Evolutionary conservation across 2,329 filamentous ascomycete genomes (phyloP).

Genomic region (Hyphodiscus sp.): DNA sequence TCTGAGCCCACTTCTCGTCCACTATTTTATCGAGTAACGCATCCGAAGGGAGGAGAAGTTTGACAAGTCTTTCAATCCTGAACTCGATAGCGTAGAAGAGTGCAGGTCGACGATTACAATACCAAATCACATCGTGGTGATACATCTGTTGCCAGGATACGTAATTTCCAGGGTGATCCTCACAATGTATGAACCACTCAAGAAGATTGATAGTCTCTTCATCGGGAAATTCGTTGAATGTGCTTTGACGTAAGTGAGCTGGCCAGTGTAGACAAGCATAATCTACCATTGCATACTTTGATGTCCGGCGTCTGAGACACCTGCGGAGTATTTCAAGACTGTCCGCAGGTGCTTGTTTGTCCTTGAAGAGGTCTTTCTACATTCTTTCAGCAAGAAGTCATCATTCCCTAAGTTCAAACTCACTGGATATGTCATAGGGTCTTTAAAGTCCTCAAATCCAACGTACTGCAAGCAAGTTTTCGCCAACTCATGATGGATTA

Average conservation of each 20-base stretch:
- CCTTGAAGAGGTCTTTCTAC: not conserved
- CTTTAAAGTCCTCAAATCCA: conserved; percentile 5
- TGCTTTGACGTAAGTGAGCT: conserved; percentile 4
- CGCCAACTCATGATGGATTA: conserved; percentile 2
- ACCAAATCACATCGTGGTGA: conserved; percentile 7
- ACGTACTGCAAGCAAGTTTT: conserved; percentile 7
- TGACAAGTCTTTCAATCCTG: conserved; percentile 1
- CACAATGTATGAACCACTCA: conserved; percentile 6
- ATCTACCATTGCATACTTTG: conserved; percentile 2
- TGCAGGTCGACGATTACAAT: conserved; percentile 2
- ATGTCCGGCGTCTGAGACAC: not conserved
- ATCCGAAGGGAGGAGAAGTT: conserved; percentile 1
- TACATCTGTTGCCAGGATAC: conserved; percentile 12
- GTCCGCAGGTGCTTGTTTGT: not conserved
- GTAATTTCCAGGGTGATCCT: conserved; percentile 3
- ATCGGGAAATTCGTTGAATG: not conserved
- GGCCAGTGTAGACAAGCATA: conserved; percentile 7
- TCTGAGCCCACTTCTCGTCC: not conserved
- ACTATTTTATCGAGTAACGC: not conserved
- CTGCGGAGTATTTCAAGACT: not conserved
- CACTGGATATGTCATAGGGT: conserved; percentile 1
- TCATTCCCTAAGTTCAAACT: not conserved
- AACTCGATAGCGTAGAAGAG: conserved; percentile 10
- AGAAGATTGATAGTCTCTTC: conserved; percentile 2
- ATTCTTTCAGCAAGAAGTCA: not conserved